phyloP scores from a whole-genome alignment of 2,329 filamentous ascomycete species.

The Fusarium papillatum region DNA sequence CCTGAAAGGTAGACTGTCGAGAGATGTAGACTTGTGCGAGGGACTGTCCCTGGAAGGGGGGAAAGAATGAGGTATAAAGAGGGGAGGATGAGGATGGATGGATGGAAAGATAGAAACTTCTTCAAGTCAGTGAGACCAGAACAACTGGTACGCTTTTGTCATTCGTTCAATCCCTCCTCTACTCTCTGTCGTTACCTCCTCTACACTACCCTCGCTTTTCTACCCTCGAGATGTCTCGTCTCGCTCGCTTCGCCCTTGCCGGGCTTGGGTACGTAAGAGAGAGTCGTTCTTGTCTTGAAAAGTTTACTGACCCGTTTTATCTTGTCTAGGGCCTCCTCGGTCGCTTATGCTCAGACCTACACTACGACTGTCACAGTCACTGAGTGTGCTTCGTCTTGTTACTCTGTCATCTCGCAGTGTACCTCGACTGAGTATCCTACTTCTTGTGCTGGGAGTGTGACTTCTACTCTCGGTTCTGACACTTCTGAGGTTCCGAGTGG shows the following conservation, averaged over 20 bases:
- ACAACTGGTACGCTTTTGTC: slow-evolving; percentile 29
- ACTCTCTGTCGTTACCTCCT: slow-evolving; percentile 1
- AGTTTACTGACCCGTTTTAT: slow-evolving; percentile 19
- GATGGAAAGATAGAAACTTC: slow-evolving; percentile 3
- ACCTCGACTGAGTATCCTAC: slow-evolving; percentile 32
- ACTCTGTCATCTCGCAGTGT: slow-evolving; percentile 37
- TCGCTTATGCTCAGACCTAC: slow-evolving; percentile 40
- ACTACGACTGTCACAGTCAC: slow-evolving; percentile 50
- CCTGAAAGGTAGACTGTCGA: background rate
- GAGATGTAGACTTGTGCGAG: slow-evolving; percentile 34
- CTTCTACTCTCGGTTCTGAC: background rate
- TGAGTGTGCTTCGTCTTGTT: slow-evolving; percentile 45
- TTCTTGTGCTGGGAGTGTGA: background rate
- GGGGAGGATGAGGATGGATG: slow-evolving; percentile 24
- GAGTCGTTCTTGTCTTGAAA: background rate
- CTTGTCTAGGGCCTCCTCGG: slow-evolving; percentile 36
- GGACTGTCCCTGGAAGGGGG: slow-evolving; percentile 17
- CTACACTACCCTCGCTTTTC: slow-evolving; percentile 19
- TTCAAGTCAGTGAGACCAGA: slow-evolving; percentile 35
- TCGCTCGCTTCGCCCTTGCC: slow-evolving; percentile 42
- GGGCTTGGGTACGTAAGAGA: slow-evolving; percentile 43
- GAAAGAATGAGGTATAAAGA: slow-evolving; percentile 44
- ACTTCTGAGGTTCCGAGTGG: slow-evolving; percentile 21
- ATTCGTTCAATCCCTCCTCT: slow-evolving; percentile 36
- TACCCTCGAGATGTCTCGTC: slow-evolving; percentile 32